Percentiles rank a stretch among this genome's conserved stretches.
These are phyloP conservation scores for Amylocystis lapponica DNA, from an alignment of 768 basidiomycete genomes.

Conservation along the genomic window DNA sequence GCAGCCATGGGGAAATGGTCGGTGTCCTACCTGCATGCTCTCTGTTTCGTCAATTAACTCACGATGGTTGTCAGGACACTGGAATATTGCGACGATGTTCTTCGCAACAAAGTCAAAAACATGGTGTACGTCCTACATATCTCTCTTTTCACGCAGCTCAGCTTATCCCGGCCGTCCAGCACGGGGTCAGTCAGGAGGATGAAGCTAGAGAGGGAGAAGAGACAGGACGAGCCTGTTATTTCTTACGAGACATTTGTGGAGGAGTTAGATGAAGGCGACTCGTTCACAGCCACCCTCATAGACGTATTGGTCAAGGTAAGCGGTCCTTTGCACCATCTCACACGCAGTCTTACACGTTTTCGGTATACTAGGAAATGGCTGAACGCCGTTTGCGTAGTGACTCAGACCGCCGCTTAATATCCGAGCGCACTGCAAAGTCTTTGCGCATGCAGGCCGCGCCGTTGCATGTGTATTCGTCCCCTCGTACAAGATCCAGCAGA, in stretches of 20 bases:
- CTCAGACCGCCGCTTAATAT: conserved; percentile 55
- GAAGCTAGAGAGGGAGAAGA: conserved; percentile 60
- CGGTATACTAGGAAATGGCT: conserved; percentile 58
- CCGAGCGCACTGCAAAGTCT: conserved; percentile 60
- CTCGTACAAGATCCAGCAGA: conserved; percentile 7
- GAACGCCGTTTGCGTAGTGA: conserved; percentile 56
- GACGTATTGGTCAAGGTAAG: conserved; percentile 77
- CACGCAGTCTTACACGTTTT: conserved; percentile 4
- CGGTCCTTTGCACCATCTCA: neutral
- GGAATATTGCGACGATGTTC: conserved; percentile 66
- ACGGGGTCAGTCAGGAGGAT: conserved; percentile 68
- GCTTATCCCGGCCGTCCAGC: conserved; percentile 28
- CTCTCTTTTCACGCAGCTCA: conserved; percentile 3
- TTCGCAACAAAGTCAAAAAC: conserved; percentile 69
- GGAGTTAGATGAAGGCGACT: conserved; percentile 73
- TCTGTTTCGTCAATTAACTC: conserved; percentile 9
- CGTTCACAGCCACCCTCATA: conserved; percentile 70
- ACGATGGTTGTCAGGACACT: conserved; percentile 46
- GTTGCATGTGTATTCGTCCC: conserved; percentile 46
- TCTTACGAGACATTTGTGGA: conserved; percentile 72
- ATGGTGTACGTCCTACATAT: conserved; percentile 54
- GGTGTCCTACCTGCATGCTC: conserved; percentile 14
- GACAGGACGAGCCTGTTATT: conserved; percentile 50
- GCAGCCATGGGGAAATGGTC: conserved; percentile 68
- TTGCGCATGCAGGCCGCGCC: conserved; percentile 52